phyloP scores from a whole-genome alignment of 1,284 basidiomycete genomes.

The Fomes fomentarius region DNA sequence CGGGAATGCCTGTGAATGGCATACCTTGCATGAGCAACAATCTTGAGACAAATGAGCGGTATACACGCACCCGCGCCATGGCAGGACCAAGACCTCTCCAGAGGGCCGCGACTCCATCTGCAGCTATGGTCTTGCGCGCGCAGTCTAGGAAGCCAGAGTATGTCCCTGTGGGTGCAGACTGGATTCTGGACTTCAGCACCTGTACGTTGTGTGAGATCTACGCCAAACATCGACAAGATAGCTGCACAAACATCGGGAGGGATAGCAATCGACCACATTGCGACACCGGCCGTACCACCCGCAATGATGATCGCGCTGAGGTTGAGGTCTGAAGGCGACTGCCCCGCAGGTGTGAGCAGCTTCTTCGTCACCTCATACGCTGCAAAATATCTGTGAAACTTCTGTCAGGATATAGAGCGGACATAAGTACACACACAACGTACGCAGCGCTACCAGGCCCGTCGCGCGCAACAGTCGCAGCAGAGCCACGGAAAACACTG shows the following conservation, averaged over 20 bases:
- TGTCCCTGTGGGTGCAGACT: slow-evolving; percentile 96
- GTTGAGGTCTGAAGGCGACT: slow-evolving; percentile 81
- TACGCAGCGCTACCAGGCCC: slow-evolving; percentile 97
- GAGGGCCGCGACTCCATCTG: slow-evolving; percentile 86
- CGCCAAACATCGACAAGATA: too few relatives aligned
- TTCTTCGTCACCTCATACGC: slow-evolving; percentile 97
- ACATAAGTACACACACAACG: slow-evolving; percentile 36
- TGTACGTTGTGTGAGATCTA: too few relatives aligned
- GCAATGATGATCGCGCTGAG: slow-evolving; percentile 89
- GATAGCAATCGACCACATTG: slow-evolving; percentile 97
- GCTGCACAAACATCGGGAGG: slow-evolving; percentile 82
- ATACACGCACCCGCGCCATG: slow-evolving; percentile 81
- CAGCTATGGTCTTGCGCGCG: slow-evolving; percentile 88
- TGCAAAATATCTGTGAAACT: slow-evolving; percentile 82
- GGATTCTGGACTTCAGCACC: slow-evolving; percentile 96
- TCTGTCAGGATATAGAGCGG: slow-evolving; percentile 7
- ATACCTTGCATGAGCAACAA: neutral
- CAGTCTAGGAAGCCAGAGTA: slow-evolving; percentile 96
- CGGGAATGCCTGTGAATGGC: slow-evolving; percentile 74
- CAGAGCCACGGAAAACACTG: slow-evolving; percentile 93
- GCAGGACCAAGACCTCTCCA: slow-evolving; percentile 99
- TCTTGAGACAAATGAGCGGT: neutral
- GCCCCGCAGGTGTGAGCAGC: slow-evolving; percentile 76
- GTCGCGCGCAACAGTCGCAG: slow-evolving; percentile 92
- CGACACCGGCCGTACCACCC: slow-evolving; percentile 94